Percentiles rank a stretch among this genome's conserved stretches.
Conservation (phyloP, 768 basidiomycete species). For the Podaxis pistillaris region DNA sequence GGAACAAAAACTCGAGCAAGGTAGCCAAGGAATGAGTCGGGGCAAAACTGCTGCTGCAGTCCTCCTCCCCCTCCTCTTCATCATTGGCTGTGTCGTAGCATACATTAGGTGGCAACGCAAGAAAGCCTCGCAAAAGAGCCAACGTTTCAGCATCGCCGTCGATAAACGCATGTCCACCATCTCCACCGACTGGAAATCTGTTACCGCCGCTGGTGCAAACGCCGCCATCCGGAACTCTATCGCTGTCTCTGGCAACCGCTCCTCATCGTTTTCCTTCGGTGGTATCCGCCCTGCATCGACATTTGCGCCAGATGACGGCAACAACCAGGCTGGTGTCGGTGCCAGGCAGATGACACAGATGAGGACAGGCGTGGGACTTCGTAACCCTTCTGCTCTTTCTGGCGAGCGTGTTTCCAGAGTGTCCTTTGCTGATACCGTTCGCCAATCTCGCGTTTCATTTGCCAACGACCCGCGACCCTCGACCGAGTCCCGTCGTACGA, state of each 20-base stretch:
- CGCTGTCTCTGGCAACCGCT: constrained; percentile 40
- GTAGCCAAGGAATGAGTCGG: constrained; percentile 28
- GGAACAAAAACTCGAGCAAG: constrained; percentile 29
- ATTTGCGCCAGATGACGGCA: constrained; percentile 40
- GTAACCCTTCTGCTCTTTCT: constrained; percentile 40
- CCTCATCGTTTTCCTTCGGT: constrained; percentile 57
- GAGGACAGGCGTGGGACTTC: constrained; percentile 51
- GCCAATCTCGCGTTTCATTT: constrained; percentile 36
- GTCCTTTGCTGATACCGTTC: constrained; percentile 64
- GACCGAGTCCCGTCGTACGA: constrained; percentile 33
- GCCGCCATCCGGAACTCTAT: constrained; percentile 74
- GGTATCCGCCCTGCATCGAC: constrained; percentile 48
- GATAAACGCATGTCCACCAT: constrained; percentile 87
- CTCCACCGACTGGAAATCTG: constrained; percentile 73
- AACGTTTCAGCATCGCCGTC: constrained; percentile 60
- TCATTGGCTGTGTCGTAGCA: constrained; percentile 37
- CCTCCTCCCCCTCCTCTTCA: constrained; percentile 58
- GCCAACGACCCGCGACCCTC: constrained; percentile 42
- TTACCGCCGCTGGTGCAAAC: constrained; percentile 65
- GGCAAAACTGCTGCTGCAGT: constrained; percentile 70
- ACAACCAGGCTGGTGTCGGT: constrained; percentile 42
- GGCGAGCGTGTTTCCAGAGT: constrained; percentile 53
- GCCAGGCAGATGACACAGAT: constrained; percentile 40
- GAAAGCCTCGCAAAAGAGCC: constrained; percentile 48
- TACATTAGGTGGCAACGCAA: constrained; percentile 57